These are phyloP conservation scores for Naumovozyma castellii DNA, from an alignment of 805 yeast species.

Conservation along the genomic window DNA sequence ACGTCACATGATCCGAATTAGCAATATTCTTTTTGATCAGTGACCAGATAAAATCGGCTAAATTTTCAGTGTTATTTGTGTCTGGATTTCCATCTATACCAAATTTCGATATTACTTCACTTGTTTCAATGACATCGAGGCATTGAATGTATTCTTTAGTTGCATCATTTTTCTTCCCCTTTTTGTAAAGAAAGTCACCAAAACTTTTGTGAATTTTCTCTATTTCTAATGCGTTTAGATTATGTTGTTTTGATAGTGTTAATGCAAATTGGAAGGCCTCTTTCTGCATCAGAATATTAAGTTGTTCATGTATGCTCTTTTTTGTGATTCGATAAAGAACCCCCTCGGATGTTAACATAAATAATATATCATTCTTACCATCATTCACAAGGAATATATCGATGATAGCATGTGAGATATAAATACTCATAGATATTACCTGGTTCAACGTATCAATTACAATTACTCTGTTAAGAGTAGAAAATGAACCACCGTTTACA, in stretches of 20 bases:
- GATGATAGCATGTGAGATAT: slow-evolving; percentile 55
- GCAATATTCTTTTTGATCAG: slow-evolving; percentile 49
- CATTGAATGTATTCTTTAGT: slow-evolving; percentile 63
- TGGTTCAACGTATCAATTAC: slow-evolving; percentile 64
- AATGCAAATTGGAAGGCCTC: slow-evolving; percentile 68
- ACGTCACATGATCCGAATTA: slow-evolving; percentile 71
- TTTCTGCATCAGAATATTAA: slow-evolving; percentile 58
- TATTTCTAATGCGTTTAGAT: slow-evolving; percentile 16
- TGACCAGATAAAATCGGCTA: slow-evolving; percentile 55
- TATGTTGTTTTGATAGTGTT: slow-evolving; percentile 42
- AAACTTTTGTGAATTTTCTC: slow-evolving; percentile 43
- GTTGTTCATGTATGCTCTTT: slow-evolving; percentile 54
- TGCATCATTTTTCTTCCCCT: slow-evolving; percentile 59
- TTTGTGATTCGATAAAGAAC: slow-evolving; percentile 59
- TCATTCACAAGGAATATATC: slow-evolving; percentile 40
- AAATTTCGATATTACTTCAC: slow-evolving; percentile 70
- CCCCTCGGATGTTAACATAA: slow-evolving; percentile 66
- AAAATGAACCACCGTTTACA: slow-evolving; percentile 23
- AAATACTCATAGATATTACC: slow-evolving; percentile 57
- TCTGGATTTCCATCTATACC: slow-evolving; percentile 46
- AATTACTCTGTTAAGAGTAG: slow-evolving; percentile 42
- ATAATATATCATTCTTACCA: slow-evolving; percentile 38
- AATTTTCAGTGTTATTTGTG: slow-evolving; percentile 33
- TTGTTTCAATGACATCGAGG: slow-evolving; percentile 47
- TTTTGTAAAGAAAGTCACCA: slow-evolving; percentile 64